phyloP scores from a whole-genome alignment of 192 early-diverging fungal species.

The Coemansia sp. region DNA sequence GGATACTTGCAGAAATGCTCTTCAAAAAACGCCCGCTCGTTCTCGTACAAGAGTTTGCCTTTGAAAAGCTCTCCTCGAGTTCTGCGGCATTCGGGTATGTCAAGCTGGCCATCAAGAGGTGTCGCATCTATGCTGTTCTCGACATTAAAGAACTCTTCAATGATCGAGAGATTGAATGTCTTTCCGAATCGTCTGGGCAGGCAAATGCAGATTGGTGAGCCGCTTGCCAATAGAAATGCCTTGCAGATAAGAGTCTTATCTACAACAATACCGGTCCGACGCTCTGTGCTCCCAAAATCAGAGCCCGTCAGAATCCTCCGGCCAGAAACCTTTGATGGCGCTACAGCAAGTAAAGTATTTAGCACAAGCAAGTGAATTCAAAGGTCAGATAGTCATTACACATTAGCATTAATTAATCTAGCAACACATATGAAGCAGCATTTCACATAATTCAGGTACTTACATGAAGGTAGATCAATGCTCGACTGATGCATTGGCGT shows the following conservation, averaged over 20 bases:
- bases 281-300: slow-evolving; percentile 13
- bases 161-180: slow-evolving; percentile 26
- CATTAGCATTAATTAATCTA: too few relatives aligned
- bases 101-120: neutral
- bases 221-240: neutral
- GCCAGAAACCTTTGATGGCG: slow-evolving; percentile 10
- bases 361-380: neutral
- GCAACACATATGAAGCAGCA: too few relatives aligned
- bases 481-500: too few relatives aligned
- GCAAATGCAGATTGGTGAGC: slow-evolving; percentile 11
- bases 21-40: slow-evolving; percentile 2
- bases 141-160: slow-evolving; percentile 28
- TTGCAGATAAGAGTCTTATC: slow-evolving; percentile 20
- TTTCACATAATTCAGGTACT: too few relatives aligned
- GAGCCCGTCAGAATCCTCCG: neutral
- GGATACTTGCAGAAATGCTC: slow-evolving; percentile 9
- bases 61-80: slow-evolving; percentile 7
- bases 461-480: too few relatives aligned
- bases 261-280: slow-evolving; percentile 1
- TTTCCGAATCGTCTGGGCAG: slow-evolving; percentile 21
- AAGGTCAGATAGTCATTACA: too few relatives aligned
- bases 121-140: neutral
- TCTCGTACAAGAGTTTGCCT: neutral
- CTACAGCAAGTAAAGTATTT: neutral
- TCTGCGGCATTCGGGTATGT: neutral